A percentile compares a stretch with the other conserved stretches of the same genome.
These are phyloP conservation scores for Filosporella fistucella DNA, from an alignment of 495 filamentous ascomycete genomes.

Conservation along the genomic window DNA sequence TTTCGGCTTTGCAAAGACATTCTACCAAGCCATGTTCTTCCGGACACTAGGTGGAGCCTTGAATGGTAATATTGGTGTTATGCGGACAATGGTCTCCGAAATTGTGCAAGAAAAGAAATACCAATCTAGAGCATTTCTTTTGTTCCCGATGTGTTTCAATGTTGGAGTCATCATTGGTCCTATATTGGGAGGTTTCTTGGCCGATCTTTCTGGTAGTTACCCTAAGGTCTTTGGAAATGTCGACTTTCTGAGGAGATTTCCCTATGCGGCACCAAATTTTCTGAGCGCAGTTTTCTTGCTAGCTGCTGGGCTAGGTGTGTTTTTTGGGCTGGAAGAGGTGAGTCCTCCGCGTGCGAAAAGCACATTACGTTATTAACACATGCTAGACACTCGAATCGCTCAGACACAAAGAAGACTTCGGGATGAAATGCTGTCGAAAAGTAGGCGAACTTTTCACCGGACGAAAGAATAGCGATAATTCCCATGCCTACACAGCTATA, in stretches of 20 bases:
- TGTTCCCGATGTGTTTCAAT: slow-evolving; percentile 78
- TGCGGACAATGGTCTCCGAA: slow-evolving; percentile 76
- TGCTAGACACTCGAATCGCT: slow-evolving; percentile 45
- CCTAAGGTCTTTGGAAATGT: slow-evolving; percentile 65
- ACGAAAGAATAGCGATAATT: not conserved
- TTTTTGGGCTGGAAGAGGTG: slow-evolving; percentile 66
- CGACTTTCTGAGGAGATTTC: slow-evolving; percentile 60
- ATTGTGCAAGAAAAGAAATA: slow-evolving; percentile 56
- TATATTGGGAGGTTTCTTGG: slow-evolving; percentile 66
- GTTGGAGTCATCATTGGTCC: slow-evolving; percentile 72
- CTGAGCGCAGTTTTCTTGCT: slow-evolving; percentile 63
- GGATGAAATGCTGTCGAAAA: slow-evolving; percentile 27
- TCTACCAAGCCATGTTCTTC: slow-evolving; percentile 69
- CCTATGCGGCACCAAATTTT: slow-evolving; percentile 73
- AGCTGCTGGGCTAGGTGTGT: slow-evolving; percentile 48
- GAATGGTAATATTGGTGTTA: slow-evolving; percentile 79
- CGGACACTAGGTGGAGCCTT: slow-evolving; percentile 67
- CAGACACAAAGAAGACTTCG: slow-evolving; percentile 43
- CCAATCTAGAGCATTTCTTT: slow-evolving; percentile 71
- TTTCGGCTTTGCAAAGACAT: slow-evolving; percentile 74
- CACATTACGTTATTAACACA: not conserved
- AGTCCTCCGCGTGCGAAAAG: slow-evolving; percentile 3
- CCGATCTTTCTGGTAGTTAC: slow-evolving; percentile 68
- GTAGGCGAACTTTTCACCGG: slow-evolving; percentile 9
- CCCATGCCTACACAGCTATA: slow-evolving; percentile 20